Evolutionary conservation across 495 filamentous ascomycete species (phyloP).

Genomic region (Penicillium psychrofluorescens): DNA sequence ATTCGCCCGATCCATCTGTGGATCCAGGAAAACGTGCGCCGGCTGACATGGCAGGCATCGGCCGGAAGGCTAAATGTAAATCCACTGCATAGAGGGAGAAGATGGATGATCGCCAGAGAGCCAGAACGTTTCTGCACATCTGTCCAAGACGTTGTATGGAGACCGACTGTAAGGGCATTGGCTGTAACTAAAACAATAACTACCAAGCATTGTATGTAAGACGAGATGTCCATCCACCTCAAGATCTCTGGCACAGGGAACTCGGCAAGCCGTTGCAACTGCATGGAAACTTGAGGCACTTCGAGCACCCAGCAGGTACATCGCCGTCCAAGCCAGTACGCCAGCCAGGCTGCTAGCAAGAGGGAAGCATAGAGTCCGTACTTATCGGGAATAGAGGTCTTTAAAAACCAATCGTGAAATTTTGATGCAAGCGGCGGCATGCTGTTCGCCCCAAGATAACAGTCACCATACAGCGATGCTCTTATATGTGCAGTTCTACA

Average conservation of each 20-base stretch:
- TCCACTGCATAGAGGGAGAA: conserved; percentile 4
- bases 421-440: neutral
- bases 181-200: neutral
- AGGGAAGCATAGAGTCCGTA: neutral
- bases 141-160: neutral
- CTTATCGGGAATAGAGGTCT: neutral
- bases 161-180: neutral
- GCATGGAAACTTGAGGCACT: neutral
- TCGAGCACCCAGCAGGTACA: neutral
- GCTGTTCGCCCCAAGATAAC: neutral
- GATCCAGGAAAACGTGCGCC: conserved; percentile 7
- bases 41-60: too few species aligned
- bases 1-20: conserved; percentile 4
- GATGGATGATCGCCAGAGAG: conserved; percentile 3
- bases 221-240: neutral
- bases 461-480: too few species aligned
- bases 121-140: neutral
- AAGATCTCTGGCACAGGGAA: neutral
- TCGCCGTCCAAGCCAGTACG: neutral
- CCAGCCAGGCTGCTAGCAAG: neutral
- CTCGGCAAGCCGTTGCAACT: neutral
- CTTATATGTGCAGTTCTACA: too few species aligned
- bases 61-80: conserved; percentile 6
- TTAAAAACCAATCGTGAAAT: neutral
- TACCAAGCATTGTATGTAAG: neutral